Conservation (phyloP, 1,284 basidiomycete genomes). For the Irpex sp. region DNA sequence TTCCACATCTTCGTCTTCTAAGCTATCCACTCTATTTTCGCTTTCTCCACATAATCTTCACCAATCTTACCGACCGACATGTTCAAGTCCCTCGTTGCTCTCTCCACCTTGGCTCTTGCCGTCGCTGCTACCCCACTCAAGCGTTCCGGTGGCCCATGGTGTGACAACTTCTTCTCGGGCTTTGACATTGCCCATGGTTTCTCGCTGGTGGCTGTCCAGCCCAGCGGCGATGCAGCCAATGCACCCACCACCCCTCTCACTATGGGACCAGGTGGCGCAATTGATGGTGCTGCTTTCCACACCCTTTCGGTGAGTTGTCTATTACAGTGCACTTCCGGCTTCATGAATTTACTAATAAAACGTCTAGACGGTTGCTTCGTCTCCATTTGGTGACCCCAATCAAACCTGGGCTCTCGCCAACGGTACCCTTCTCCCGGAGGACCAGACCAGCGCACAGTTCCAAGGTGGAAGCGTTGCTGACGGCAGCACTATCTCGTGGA, state of each 20-base stretch:
- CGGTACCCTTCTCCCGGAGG: not conserved
- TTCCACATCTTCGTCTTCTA: not conserved
- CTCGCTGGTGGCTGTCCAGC: constrained; percentile 38
- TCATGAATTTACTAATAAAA: not conserved
- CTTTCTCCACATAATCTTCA: not conserved
- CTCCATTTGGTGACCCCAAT: not conserved
- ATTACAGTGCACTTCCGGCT: not conserved
- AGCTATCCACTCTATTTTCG: not conserved
- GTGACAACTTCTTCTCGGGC: not conserved
- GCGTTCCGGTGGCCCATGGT: not conserved
- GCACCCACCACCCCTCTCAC: constrained; percentile 38
- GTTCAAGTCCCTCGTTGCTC: not conserved
- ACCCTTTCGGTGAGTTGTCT: constrained; percentile 12
- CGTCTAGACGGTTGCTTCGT: not conserved
- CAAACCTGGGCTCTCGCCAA: not conserved
- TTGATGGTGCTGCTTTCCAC: constrained; percentile 10
- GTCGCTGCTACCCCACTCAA: not conserved
- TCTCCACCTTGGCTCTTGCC: not conserved
- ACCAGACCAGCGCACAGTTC: not conserved
- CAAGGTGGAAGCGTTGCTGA: not conserved
- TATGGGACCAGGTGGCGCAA: constrained; percentile 29
- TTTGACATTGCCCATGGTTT: constrained; percentile 32
- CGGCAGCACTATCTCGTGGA: constrained; percentile 12
- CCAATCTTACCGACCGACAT: not conserved
- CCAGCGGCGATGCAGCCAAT: constrained; percentile 31